Evolutionary conservation across 1,139 yeast species (phyloP).

Genomic region (Candida albicans): DNA sequence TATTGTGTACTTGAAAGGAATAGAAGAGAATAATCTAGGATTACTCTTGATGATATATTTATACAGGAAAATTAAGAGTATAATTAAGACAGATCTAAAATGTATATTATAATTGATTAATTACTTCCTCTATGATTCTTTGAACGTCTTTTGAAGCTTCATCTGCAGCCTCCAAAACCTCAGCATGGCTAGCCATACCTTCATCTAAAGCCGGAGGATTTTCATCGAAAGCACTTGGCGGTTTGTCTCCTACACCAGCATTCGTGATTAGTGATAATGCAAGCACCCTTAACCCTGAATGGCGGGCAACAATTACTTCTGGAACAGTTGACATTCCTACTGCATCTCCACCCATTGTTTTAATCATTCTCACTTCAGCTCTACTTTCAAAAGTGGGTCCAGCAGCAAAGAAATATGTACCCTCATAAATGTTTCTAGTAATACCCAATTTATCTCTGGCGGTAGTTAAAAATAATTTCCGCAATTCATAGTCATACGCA

Average conservation of each 20-base stretch:
- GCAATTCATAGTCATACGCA: slow-evolving; percentile 76
- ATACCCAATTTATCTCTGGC: slow-evolving; percentile 52
- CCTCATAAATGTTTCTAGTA: slow-evolving; percentile 73
- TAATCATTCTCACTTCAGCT: slow-evolving; percentile 83
- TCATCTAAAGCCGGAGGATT: slow-evolving; percentile 55
- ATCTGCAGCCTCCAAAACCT: slow-evolving; percentile 81
- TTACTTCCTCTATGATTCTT: slow-evolving; percentile 61
- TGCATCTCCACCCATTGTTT: slow-evolving; percentile 81
- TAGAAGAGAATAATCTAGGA: neutral
- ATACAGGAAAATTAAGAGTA: neutral
- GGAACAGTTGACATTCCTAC: slow-evolving; percentile 99
- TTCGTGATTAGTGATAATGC: slow-evolving; percentile 89
- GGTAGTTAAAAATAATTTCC: slow-evolving; percentile 56
- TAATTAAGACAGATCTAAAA: neutral
- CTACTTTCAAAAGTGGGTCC: slow-evolving; percentile 96
- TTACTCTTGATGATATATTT: neutral
- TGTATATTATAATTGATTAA: slow-evolving; percentile 40
- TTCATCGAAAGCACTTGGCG: slow-evolving; percentile 68
- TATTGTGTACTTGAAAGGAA: neutral
- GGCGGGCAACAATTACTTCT: slow-evolving; percentile 90
- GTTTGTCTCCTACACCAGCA: slow-evolving; percentile 70
- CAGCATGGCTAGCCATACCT: slow-evolving; percentile 88
- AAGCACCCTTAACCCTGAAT: slow-evolving; percentile 74
- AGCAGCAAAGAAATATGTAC: slow-evolving; percentile 79
- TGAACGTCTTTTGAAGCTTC: slow-evolving; percentile 82